Conservation (phyloP, 2,329 filamentous ascomycete species). For the Neofusicoccum laricinum region DNA sequence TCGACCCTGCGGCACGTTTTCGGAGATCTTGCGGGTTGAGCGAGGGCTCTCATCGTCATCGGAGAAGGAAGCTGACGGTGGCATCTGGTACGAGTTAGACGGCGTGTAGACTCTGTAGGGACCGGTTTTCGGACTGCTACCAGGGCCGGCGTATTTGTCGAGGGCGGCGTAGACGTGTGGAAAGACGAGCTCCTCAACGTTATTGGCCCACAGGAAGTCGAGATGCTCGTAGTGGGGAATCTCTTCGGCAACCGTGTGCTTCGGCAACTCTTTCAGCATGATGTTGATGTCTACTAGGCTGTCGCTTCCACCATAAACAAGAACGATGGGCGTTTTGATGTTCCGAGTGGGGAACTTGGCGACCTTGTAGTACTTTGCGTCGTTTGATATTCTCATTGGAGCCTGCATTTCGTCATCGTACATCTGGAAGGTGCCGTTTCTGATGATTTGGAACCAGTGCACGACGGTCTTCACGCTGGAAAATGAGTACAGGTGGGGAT, state of each 20-base stretch:
- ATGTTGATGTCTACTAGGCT: conserved; percentile 90
- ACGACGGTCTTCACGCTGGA: conserved; percentile 96
- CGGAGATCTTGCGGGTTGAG: conserved; percentile 15
- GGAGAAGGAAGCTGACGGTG: conserved; percentile 1
- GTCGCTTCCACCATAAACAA: conserved; percentile 91
- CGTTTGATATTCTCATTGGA: conserved; percentile 66
- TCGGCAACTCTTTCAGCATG: conserved; percentile 85
- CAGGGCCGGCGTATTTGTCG: conserved; percentile 55
- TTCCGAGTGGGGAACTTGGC: conserved; percentile 95
- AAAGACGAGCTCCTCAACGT: conserved; percentile 82
- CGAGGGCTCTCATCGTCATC: conserved; percentile 12
- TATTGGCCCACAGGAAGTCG: conserved; percentile 90
- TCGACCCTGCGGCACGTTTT: conserved; percentile 5
- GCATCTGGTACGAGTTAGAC: neutral
- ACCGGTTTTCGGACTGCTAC: conserved; percentile 9
- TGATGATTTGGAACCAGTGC: conserved; percentile 99
- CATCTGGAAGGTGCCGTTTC: conserved; percentile 95
- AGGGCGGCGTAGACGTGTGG: conserved; percentile 88
- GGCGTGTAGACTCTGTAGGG: conserved; percentile 10
- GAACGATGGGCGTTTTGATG: conserved; percentile 90
- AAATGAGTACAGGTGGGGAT: conserved; percentile 93
- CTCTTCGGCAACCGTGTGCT: conserved; percentile 79
- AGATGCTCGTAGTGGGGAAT: conserved; percentile 94
- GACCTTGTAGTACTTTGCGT: conserved; percentile 88
- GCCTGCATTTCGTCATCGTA: conserved; percentile 92